Conservation (phyloP, 2,329 filamentous ascomycete species). For the Ophiostoma tasmaniense region DNA sequence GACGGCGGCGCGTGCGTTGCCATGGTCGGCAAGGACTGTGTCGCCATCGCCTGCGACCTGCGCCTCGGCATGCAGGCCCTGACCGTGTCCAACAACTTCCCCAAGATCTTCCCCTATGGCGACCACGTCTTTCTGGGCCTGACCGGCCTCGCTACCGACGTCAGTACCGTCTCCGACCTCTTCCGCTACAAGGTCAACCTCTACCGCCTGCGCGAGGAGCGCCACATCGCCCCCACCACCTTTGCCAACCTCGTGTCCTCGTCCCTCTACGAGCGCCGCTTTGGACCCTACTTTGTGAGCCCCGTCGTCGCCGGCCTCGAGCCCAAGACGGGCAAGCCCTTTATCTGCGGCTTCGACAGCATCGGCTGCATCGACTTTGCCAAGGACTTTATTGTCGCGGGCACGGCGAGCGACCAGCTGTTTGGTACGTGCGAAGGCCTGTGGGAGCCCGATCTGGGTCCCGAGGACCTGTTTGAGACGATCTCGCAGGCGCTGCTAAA, state of each 20-base stretch:
- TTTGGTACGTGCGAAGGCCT: slow-evolving; percentile 98
- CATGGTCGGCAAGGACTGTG: slow-evolving; percentile 99
- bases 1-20: slow-evolving; percentile 91
- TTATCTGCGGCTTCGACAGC: slow-evolving; percentile 98
- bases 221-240: slow-evolving; percentile 86
- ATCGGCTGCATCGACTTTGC: slow-evolving; percentile 99
- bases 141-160: slow-evolving; percentile 92
- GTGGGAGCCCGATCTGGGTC: slow-evolving; percentile 93
- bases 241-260: slow-evolving; percentile 93
- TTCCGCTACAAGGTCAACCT: slow-evolving; percentile 99
- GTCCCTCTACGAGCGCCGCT: slow-evolving; percentile 87
- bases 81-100: slow-evolving; percentile 99
- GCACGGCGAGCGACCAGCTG: slow-evolving; percentile 92
- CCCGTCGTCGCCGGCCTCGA: slow-evolving; percentile 94
- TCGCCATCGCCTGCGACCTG: slow-evolving; percentile 97
- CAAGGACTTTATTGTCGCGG: slow-evolving; percentile 97
- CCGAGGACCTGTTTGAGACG: slow-evolving; percentile 96
- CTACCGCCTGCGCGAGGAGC: slow-evolving; percentile 97
- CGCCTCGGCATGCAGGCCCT: slow-evolving; percentile 93
- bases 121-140: slow-evolving; percentile 84
- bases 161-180: slow-evolving; percentile 87
- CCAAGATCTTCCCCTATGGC: slow-evolving; percentile 97
- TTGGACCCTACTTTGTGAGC: slow-evolving; percentile 92
- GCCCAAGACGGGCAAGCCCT: slow-evolving; percentile 85
- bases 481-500: slow-evolving; percentile 93